Percentiles rank a stretch among this genome's conserved stretches.
Conservation (phyloP, 208 protist genomes). For the Leptomonas pyrrhocoris region DNA sequence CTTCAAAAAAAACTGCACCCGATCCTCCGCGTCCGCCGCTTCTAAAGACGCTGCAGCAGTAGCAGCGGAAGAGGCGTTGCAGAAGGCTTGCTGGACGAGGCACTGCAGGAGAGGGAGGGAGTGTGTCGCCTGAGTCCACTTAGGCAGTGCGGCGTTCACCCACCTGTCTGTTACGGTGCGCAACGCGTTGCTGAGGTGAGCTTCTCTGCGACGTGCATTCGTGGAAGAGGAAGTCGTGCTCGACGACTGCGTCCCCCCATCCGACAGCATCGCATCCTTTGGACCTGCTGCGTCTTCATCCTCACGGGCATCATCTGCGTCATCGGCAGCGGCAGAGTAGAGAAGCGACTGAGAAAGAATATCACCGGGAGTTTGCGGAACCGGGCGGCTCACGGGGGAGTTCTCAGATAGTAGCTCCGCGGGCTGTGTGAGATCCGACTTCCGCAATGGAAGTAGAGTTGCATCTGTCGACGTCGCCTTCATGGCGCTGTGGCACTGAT, state of each 20-base stretch:
- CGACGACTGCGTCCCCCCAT: not conserved
- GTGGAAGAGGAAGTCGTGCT: no score
- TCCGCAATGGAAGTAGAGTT: not conserved
- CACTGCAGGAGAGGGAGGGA: slow-evolving; percentile 23
- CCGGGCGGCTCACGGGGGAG: not conserved
- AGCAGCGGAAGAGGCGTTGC: not conserved
- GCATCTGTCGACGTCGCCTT: not conserved
- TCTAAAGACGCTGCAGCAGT: not conserved
- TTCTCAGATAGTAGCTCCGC: not conserved
- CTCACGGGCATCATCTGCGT: not conserved
- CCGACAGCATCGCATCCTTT: not conserved
- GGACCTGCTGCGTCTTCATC: not conserved
- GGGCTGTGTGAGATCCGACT: not conserved
- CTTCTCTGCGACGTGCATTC: slow-evolving; percentile 1
- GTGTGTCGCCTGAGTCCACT: slow-evolving; percentile 18
- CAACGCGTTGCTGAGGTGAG: slow-evolving; percentile 14
- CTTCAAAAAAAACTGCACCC: slow-evolving; percentile 27
- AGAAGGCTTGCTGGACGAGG: slow-evolving; percentile 3
- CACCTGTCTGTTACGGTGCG: slow-evolving; percentile 32
- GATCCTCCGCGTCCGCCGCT: not conserved
- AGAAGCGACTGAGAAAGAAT: slow-evolving; percentile 47
- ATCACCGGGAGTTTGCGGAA: slow-evolving; percentile 46
- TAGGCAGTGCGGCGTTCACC: slow-evolving; percentile 15
- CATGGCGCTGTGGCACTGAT: slow-evolving; percentile 3
- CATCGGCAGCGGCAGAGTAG: slow-evolving; percentile 30